Percentiles rank a stretch among this genome's conserved stretches.
Evolutionary conservation across 2,329 filamentous ascomycete genomes (phyloP).

Genomic region (Pleoardoris graminearum): DNA sequence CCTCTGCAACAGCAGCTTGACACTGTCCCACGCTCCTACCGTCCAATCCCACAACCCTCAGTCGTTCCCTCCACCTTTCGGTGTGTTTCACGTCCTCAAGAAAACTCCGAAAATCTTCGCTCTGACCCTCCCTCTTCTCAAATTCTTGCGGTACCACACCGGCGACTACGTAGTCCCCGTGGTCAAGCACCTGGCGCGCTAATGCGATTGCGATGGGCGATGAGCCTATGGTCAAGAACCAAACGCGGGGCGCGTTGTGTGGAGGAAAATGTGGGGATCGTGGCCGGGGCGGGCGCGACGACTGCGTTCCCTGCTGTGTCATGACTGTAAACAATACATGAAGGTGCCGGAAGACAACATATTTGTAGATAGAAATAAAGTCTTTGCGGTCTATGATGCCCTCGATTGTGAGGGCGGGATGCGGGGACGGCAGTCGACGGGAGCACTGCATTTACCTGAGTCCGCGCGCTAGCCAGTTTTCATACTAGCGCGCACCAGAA

Average conservation of each 20-base stretch:
- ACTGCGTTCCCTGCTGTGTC: conserved; percentile 21
- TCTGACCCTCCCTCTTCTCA: conserved; percentile 68
- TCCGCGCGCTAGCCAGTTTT: conserved; percentile 15
- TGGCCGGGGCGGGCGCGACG: conserved; percentile 39
- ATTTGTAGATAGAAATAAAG: too few relatives aligned
- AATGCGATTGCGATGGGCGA: conserved; percentile 84
- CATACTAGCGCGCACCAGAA: conserved; percentile 22
- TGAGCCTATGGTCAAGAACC: conserved; percentile 87
- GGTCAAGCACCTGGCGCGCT: conserved; percentile 78
- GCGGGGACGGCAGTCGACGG: conserved; percentile 18
- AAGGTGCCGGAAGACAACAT: not conserved
- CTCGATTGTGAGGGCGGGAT: not conserved
- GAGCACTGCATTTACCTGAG: conserved; percentile 17
- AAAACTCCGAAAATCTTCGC: conserved; percentile 78
- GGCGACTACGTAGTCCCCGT: conserved; percentile 88
- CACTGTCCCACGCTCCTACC: conserved; percentile 68
- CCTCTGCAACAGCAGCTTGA: conserved; percentile 83
- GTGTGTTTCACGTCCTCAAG: conserved; percentile 69
- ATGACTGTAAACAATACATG: conserved; percentile 5
- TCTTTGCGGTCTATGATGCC: not conserved
- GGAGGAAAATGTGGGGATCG: conserved; percentile 59
- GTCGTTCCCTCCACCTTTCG: conserved; percentile 79
- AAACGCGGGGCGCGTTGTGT: conserved; percentile 75
- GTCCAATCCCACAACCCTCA: conserved; percentile 65
- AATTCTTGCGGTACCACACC: conserved; percentile 79